Percentiles rank a stretch among this genome's conserved stretches.
Evolutionary conservation across 2,329 filamentous ascomycete genomes (phyloP).

Genomic region (Aspergillus brasiliensis): DNA sequence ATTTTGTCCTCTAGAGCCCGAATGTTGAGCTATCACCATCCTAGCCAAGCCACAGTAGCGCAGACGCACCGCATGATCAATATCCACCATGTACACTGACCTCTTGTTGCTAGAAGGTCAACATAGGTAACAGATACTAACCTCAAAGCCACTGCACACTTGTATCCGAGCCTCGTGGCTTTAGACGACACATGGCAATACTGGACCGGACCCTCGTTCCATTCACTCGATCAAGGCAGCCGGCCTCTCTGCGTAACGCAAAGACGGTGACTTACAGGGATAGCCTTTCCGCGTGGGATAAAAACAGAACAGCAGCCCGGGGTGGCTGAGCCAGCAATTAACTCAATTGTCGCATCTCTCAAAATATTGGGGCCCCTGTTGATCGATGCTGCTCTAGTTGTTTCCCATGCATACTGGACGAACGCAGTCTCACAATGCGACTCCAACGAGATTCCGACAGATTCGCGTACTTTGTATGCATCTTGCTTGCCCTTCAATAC

Average conservation of each 20-base stretch:
- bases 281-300: not conserved
- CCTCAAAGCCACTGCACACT: not conserved
- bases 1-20: not conserved
- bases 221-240: not conserved
- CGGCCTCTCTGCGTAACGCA: not conserved
- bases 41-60: not conserved
- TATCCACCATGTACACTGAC: not conserved
- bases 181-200: not conserved
- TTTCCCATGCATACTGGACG: not conserved
- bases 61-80: not conserved
- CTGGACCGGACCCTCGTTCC: not conserved
- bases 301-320: not conserved
- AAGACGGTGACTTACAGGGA: not conserved
- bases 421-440: not conserved
- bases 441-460: not conserved
- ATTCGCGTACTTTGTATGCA: not conserved
- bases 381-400: not conserved
- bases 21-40: not conserved
- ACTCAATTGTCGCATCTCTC: not conserved
- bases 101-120: not conserved
- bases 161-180: not conserved
- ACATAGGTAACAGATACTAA: not conserved
- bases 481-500: not conserved
- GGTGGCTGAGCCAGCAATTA: not conserved
- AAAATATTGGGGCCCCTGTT: not conserved